Percentiles rank a stretch among this genome's conserved stretches.
These are phyloP conservation scores for Hapsidospora chrysogenum DNA, from an alignment of 495 filamentous ascomycete genomes.

Conservation along the genomic window DNA sequence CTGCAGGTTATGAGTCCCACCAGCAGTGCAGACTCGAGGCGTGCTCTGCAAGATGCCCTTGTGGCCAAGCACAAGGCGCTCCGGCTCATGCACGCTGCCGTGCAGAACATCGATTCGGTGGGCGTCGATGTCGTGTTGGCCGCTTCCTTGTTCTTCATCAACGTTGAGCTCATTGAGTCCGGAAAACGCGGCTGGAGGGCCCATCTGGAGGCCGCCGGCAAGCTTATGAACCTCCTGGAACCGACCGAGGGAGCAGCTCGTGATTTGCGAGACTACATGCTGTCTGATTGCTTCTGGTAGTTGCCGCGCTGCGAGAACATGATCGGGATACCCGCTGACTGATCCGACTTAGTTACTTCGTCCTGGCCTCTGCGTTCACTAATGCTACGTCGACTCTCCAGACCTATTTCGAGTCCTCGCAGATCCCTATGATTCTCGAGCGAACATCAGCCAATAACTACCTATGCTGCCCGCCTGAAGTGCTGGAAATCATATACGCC, in stretches of 20 bases:
- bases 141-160: conserved; percentile 39
- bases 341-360: conserved; percentile 9
- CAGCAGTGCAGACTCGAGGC: conserved; percentile 1
- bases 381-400: conserved; percentile 1
- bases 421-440: conserved; percentile 16
- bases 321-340: conserved; percentile 1
- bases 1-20: neutral
- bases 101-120: conserved; percentile 11
- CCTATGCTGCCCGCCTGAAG: conserved; percentile 24
- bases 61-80: conserved; percentile 31
- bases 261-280: conserved; percentile 19
- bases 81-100: conserved; percentile 19
- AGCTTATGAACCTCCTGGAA: conserved; percentile 16
- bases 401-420: conserved; percentile 3
- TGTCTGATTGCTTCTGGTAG: conserved; percentile 25
- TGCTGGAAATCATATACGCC: conserved; percentile 19
- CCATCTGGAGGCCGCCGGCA: conserved; percentile 33
- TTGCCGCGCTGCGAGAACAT: conserved; percentile 1
- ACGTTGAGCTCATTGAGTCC: conserved; percentile 40
- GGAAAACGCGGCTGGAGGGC: conserved; percentile 36
- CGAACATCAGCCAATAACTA: conserved; percentile 26
- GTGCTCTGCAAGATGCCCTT: conserved; percentile 28
- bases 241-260: neutral
- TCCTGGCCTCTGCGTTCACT: conserved; percentile 16
- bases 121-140: conserved; percentile 27